Conservation (phyloP, 2,329 filamentous ascomycete genomes). For the Fusarium siculi region DNA sequence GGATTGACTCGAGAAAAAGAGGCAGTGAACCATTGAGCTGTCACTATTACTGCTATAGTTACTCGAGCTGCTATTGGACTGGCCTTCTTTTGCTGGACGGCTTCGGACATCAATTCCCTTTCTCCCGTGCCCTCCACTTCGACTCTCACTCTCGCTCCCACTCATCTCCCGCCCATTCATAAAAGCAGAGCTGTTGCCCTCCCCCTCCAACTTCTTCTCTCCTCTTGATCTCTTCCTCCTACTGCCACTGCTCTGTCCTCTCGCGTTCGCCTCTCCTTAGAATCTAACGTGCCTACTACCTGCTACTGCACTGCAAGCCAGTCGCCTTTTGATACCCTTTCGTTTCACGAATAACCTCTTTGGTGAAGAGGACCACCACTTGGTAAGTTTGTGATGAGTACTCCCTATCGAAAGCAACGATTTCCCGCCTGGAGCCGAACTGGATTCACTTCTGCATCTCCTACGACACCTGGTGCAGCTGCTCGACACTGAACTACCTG, state of each 20-base stretch:
- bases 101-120: constrained; percentile 33
- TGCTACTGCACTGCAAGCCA: constrained; percentile 44
- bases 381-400: constrained; percentile 43
- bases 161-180: constrained; percentile 32
- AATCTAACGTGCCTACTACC: constrained; percentile 32
- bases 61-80: constrained; percentile 30
- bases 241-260: constrained; percentile 36
- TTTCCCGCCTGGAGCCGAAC: not conserved
- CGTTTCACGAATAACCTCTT: constrained; percentile 33
- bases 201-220: constrained; percentile 18
- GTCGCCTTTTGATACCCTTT: constrained; percentile 42
- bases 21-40: constrained; percentile 23
- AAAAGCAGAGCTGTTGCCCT: constrained; percentile 42
- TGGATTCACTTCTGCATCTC: not conserved
- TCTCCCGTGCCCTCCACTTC: constrained; percentile 16
- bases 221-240: constrained; percentile 28
- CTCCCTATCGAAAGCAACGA: constrained; percentile 3
- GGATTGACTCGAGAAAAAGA: constrained; percentile 31
- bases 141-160: not conserved
- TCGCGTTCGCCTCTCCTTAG: constrained; percentile 40
- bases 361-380: constrained; percentile 30
- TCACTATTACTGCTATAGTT: not conserved
- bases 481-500: not conserved
- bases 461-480: constrained; percentile 4
- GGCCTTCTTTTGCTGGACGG: constrained; percentile 8